Percentiles rank a stretch among this genome's conserved stretches.
Conservation (phyloP, 2,329 filamentous ascomycete species). For the Fusarium torreyae region DNA sequence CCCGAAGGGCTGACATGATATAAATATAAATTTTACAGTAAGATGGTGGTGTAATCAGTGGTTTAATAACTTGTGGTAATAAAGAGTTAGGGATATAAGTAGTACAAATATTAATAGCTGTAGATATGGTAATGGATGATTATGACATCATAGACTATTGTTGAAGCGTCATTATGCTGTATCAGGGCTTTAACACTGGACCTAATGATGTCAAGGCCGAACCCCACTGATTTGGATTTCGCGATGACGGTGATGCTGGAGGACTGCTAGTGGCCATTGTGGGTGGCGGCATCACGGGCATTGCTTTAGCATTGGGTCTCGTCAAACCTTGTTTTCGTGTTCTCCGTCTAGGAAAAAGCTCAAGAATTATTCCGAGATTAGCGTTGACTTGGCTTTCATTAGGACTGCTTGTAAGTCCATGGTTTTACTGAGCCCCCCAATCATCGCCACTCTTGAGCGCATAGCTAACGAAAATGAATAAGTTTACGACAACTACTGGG, state of each 20-base stretch:
- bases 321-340: no score
- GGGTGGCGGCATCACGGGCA: not conserved
- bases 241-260: not conserved
- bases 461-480: no score
- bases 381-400: no score
- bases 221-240: not conserved
- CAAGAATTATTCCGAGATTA: no score
- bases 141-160: constrained; percentile 15
- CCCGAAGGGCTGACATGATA: not conserved
- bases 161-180: constrained; percentile 2
- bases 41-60: not conserved
- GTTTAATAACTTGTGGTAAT: not conserved
- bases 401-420: no score
- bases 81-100: not conserved
- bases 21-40: not conserved
- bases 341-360: no score
- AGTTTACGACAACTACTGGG: no score
- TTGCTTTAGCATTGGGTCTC: no score
- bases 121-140: not conserved
- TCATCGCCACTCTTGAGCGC: no score
- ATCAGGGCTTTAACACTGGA: not conserved
- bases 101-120: not conserved
- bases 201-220: not conserved
- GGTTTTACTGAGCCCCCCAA: no score
- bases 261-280: not conserved